These are phyloP conservation scores for Corchorus olitorius DNA, from an alignment of 345 rosid species.

Conservation along the genomic window DNA sequence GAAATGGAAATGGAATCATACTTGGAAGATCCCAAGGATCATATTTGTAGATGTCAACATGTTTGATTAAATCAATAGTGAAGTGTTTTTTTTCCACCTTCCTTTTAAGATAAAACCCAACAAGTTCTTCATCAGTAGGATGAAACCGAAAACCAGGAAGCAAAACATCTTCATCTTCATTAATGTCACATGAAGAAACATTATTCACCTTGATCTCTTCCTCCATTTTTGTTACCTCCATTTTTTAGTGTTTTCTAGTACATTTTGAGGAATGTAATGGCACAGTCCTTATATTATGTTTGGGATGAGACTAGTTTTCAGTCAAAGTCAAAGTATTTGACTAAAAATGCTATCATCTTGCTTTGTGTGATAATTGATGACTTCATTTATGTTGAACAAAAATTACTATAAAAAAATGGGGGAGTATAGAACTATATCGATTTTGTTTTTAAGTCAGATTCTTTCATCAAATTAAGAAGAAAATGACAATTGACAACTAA, in stretches of 20 bases:
- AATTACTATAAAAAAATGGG: not conserved
- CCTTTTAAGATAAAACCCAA: constrained; percentile 52
- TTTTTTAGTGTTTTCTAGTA: not conserved
- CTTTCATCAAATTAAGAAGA: not conserved
- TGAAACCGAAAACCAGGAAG: constrained; percentile 59
- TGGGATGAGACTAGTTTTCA: not conserved
- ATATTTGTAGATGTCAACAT: constrained; percentile 49
- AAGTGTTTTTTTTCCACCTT: constrained; percentile 51
- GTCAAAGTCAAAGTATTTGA: constrained; percentile 14
- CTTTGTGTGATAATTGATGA: not conserved
- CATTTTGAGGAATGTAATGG: not conserved
- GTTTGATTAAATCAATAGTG: constrained; percentile 46
- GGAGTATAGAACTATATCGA: not conserved
- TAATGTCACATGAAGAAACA: constrained; percentile 15
- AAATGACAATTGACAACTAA: constrained; percentile 15
- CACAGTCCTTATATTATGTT: not conserved
- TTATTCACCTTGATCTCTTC: constrained; percentile 21
- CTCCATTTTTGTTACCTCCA: constrained; percentile 28
- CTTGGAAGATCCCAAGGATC: constrained; percentile 68
- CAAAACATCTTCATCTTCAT: constrained; percentile 26
- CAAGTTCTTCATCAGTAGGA: constrained; percentile 59
- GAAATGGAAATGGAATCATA: constrained; percentile 13
- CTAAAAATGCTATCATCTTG: not conserved
- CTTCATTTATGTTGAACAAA: not conserved
- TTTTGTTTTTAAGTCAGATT: not conserved